Evolutionary conservation across 164 flowering plant species (phyloP).

Genomic region (Magnolia sinica): DNA sequence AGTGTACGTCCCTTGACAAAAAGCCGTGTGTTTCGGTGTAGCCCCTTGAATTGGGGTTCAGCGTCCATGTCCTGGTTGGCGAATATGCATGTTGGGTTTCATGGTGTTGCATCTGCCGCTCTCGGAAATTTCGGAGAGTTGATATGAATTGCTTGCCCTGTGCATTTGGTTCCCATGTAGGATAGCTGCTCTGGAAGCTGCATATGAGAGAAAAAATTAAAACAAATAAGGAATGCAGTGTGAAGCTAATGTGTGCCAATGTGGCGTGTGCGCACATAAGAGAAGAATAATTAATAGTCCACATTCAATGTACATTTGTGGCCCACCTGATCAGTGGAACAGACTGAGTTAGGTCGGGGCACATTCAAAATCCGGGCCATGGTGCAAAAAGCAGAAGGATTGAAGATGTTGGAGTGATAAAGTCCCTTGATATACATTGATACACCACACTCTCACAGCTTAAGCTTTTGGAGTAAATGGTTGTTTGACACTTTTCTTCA

Average conservation of each 20-base stretch:
- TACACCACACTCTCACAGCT: no score
- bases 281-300: no score
- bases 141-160: constrained; percentile 69
- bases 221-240: not conserved
- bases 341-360: no score
- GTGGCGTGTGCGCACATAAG: no score
- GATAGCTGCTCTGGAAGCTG: constrained; percentile 88
- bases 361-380: no score
- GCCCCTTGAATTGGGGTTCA: constrained; percentile 28
- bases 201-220: not conserved
- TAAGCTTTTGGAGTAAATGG: no score
- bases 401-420: no score
- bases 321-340: no score
- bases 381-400: no score
- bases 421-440: no score
- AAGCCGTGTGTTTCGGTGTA: constrained; percentile 30
- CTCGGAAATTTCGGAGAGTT: constrained; percentile 60
- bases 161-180: constrained; percentile 77
- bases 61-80: constrained; percentile 34
- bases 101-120: constrained; percentile 49
- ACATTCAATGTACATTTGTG: no score
- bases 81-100: constrained; percentile 26
- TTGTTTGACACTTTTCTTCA: no score
- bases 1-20: constrained; percentile 34
- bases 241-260: not conserved